Percentiles rank a stretch among this genome's conserved stretches.
Conservation (phyloP, 1,139 yeast genomes). For the Zygoascus sp. region DNA sequence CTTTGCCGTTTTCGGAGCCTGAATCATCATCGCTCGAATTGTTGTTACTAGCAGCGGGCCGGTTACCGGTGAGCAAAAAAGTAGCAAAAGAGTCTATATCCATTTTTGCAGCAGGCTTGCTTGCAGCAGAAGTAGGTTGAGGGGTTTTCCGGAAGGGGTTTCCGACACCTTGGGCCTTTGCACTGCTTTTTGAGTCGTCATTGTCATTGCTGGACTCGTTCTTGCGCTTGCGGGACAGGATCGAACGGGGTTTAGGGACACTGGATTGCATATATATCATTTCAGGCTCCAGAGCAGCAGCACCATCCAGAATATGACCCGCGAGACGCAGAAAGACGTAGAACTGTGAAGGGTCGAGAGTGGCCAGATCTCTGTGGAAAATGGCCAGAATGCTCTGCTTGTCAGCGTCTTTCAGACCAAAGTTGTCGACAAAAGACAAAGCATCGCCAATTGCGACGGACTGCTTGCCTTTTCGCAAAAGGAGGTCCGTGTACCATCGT, state of each 20-base stretch:
- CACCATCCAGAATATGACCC: slow-evolving; percentile 37
- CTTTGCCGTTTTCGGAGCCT: slow-evolving; percentile 9
- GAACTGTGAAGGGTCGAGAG: slow-evolving; percentile 39
- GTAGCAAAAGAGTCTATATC: slow-evolving; percentile 38
- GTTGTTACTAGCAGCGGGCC: slow-evolving; percentile 14
- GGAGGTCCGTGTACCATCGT: slow-evolving; percentile 42
- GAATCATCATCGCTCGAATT: slow-evolving; percentile 14
- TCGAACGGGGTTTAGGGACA: slow-evolving; percentile 37
- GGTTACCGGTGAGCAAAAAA: slow-evolving; percentile 35
- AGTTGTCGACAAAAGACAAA: slow-evolving; percentile 38
- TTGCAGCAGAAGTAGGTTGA: slow-evolving; percentile 16
- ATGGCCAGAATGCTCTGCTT: slow-evolving; percentile 28
- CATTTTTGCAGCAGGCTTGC: slow-evolving; percentile 18
- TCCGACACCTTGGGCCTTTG: slow-evolving; percentile 15
- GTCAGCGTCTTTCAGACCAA: slow-evolving; percentile 36
- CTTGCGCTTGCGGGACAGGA: slow-evolving; percentile 33
- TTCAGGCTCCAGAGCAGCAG: slow-evolving; percentile 12
- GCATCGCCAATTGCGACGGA: slow-evolving; percentile 37
- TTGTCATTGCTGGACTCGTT: slow-evolving; percentile 17
- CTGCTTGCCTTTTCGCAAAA: slow-evolving; percentile 36
- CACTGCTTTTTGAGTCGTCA: slow-evolving; percentile 13
- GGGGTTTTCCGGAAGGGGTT: slow-evolving; percentile 31
- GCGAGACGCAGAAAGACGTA: slow-evolving; percentile 39
- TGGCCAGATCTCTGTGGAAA: slow-evolving; percentile 30
- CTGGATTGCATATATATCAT: slow-evolving; percentile 30